These are phyloP conservation scores for Microbotryum silenes-acaulis DNA, from an alignment of 1,284 basidiomycete species.

Conservation along the genomic window DNA sequence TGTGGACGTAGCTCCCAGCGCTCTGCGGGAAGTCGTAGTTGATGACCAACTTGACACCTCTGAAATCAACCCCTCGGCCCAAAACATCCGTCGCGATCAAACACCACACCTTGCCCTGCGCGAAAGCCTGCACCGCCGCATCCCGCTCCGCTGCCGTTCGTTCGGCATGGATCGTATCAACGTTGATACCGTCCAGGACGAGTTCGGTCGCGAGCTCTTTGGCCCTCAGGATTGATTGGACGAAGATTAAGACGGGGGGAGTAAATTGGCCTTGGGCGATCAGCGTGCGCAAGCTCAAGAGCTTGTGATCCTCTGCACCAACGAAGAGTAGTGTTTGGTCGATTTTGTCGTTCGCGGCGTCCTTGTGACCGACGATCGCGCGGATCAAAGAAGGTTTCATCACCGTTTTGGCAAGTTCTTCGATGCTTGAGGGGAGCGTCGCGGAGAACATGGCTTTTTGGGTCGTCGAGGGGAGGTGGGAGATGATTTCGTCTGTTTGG, in stretches of 20 bases:
- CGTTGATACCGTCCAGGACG: constrained; percentile 71
- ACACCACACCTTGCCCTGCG: constrained; percentile 79
- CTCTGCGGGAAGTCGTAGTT: constrained; percentile 86
- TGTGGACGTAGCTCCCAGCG: constrained; percentile 89
- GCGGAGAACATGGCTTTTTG: constrained; percentile 92
- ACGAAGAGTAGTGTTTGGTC: constrained; percentile 82
- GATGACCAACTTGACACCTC: constrained; percentile 86
- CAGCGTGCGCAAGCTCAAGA: constrained; percentile 72
- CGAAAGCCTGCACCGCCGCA: constrained; percentile 74
- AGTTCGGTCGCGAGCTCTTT: constrained; percentile 83
- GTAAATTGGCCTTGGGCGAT: constrained; percentile 70
- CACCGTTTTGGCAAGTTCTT: constrained; percentile 78
- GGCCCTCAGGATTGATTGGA: constrained; percentile 84
- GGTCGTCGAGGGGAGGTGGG: constrained; percentile 42
- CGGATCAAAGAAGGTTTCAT: constrained; percentile 62
- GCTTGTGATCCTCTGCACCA: constrained; percentile 84
- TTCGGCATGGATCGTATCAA: constrained; percentile 86
- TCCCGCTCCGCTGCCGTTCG: constrained; percentile 80
- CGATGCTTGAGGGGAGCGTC: constrained; percentile 80
- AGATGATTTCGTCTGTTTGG: constrained; percentile 82
- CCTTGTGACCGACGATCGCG: constrained; percentile 82
- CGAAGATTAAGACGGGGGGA: constrained; percentile 87
- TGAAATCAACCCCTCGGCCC: constrained; percentile 96
- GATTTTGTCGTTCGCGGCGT: constrained; percentile 68
- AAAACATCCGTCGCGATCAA: constrained; percentile 90